Conservation (phyloP, 1,284 basidiomycete genomes). For the Rhizoctonia solani region DNA sequence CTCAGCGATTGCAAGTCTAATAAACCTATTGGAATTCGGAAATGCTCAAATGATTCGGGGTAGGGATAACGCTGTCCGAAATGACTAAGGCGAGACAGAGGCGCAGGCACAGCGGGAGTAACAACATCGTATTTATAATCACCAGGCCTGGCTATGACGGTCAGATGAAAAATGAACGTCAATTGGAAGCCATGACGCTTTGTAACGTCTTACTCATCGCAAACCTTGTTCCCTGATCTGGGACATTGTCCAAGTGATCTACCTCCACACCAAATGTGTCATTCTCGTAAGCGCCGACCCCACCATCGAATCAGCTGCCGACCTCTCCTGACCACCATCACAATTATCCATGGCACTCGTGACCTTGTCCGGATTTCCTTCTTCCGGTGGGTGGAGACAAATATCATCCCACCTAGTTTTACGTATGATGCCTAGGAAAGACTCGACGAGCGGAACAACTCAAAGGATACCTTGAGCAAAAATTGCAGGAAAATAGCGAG, state of each 20-base stretch:
- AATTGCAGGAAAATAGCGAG: slow-evolving; percentile 55
- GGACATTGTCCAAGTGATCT: neutral
- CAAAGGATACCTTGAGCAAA: slow-evolving; percentile 59
- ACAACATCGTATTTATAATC: neutral
- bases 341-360: slow-evolving; percentile 93
- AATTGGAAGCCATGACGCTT: neutral
- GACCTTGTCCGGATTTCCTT: slow-evolving; percentile 87
- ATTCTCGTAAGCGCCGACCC: neutral
- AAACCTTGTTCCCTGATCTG: neutral
- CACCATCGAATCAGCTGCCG: too few species aligned
- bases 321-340: too few species aligned
- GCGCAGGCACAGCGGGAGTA: neutral
- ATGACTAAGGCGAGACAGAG: neutral
- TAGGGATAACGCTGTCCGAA: neutral
- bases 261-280: neutral
- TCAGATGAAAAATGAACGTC: neutral
- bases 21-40: neutral
- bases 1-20: neutral
- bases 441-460: slow-evolving; percentile 73
- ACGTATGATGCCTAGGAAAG: slow-evolving; percentile 70
- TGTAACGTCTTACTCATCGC: neutral
- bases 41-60: neutral
- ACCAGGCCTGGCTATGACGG: neutral
- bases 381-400: slow-evolving; percentile 2
- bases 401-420: neutral